Percentiles rank a stretch among this genome's conserved stretches.
Evolutionary conservation across 1,284 basidiomycete genomes (phyloP).

Genomic region (Pseudozyma sp.): DNA sequence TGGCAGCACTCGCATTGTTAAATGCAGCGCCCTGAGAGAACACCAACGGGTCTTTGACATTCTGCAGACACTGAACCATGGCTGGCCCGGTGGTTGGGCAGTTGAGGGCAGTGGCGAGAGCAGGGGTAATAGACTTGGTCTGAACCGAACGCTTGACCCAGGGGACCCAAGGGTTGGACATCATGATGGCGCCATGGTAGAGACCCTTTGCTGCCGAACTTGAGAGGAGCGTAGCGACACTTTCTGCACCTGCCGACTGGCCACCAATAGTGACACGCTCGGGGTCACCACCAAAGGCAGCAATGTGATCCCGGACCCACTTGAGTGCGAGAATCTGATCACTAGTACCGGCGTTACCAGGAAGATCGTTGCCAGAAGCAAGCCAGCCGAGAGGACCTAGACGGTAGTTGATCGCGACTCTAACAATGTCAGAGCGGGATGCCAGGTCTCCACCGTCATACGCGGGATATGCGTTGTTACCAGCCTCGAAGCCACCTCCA

Average conservation of each 20-base stretch:
- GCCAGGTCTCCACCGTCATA: slow-evolving; percentile 72
- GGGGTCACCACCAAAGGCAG: slow-evolving; percentile 77
- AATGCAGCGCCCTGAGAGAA: slow-evolving; percentile 31
- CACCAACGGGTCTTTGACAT: slow-evolving; percentile 13
- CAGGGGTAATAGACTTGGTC: slow-evolving; percentile 26
- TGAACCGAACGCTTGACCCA: slow-evolving; percentile 31
- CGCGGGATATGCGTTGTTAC: too few species aligned
- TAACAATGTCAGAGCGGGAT: slow-evolving; percentile 72
- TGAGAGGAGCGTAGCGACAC: slow-evolving; percentile 29
- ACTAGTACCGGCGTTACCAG: slow-evolving; percentile 59
- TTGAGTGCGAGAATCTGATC: slow-evolving; percentile 62
- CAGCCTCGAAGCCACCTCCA: slow-evolving; percentile 70
- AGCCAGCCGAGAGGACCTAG: slow-evolving; percentile 57
- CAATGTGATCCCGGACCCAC: slow-evolving; percentile 74
- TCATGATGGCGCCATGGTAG: slow-evolving; percentile 32
- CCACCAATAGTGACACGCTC: slow-evolving; percentile 83
- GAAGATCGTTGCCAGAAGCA: slow-evolving; percentile 33
- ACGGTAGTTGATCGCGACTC: slow-evolving; percentile 75
- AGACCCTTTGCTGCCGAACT: slow-evolving; percentile 28
- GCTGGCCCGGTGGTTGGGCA: slow-evolving; percentile 20
- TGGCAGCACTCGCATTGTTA: slow-evolving; percentile 23
- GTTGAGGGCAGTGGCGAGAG: slow-evolving; percentile 17
- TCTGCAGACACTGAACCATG: slow-evolving; percentile 46
- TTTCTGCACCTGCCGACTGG: slow-evolving; percentile 81
- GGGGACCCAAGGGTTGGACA: slow-evolving; percentile 45